Evolutionary conservation across 2,329 filamentous ascomycete species (phyloP).

Genomic region (Beauveria caledonica): DNA sequence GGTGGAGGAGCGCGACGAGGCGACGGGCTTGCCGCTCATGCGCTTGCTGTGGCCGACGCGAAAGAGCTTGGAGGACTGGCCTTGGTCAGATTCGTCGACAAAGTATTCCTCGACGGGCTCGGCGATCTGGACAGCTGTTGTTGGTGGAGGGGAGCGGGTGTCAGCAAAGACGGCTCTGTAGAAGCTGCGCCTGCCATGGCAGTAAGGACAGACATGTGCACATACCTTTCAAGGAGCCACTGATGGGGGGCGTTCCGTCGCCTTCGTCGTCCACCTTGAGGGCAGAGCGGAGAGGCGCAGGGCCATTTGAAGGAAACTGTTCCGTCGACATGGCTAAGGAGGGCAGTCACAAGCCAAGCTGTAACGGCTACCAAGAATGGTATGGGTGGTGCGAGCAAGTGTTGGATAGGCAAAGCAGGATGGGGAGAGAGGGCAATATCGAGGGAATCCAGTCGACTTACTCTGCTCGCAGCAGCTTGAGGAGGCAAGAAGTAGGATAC

Average conservation of each 20-base stretch:
- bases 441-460: neutral
- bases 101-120: slow-evolving; percentile 35
- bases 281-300: slow-evolving; percentile 32
- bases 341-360: slow-evolving; percentile 11
- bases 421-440: neutral
- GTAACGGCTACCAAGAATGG: slow-evolving; percentile 14
- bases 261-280: slow-evolving; percentile 36
- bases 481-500: neutral
- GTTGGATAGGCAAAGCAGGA: neutral
- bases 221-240: slow-evolving; percentile 36
- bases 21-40: slow-evolving; percentile 27
- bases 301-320: slow-evolving; percentile 2
- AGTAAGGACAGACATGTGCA: slow-evolving; percentile 19
- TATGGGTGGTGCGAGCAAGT: neutral
- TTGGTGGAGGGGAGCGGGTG: no score
- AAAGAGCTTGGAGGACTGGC: slow-evolving; percentile 23
- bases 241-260: slow-evolving; percentile 28
- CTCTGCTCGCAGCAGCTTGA: neutral
- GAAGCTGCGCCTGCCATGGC: neutral
- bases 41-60: slow-evolving; percentile 25
- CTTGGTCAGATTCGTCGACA: slow-evolving; percentile 23
- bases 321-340: slow-evolving; percentile 1
- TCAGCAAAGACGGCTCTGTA: neutral
- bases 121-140: slow-evolving; percentile 48
- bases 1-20: slow-evolving; percentile 39